Percentiles rank a stretch among this genome's conserved stretches.
Conservation (phyloP, 2,329 filamentous ascomycete genomes). For the Scedosporium minutisporum region DNA sequence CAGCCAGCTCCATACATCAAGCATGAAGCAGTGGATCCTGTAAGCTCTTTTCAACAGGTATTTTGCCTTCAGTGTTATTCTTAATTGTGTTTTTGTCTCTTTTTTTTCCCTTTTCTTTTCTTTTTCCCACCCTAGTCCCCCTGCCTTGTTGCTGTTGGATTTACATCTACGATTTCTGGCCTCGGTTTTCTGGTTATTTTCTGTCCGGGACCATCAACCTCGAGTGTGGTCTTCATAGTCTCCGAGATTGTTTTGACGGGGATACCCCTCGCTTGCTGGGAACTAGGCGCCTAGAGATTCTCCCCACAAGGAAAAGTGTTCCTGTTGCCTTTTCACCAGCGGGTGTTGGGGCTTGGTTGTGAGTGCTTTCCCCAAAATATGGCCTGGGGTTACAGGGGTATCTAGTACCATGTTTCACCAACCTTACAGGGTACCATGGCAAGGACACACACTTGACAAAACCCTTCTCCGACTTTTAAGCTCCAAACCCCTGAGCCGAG, state of each 20-base stretch:
- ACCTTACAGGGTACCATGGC: neutral
- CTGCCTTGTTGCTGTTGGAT: neutral
- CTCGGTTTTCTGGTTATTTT: no score
- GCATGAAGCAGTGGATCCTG: no score
- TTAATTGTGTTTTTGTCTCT: neutral
- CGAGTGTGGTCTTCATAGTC: no score
- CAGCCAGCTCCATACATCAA: no score
- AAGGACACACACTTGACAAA: no score
- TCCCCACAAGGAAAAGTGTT: neutral
- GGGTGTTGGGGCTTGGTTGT: neutral
- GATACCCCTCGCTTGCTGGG: neutral
- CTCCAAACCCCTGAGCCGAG: no score
- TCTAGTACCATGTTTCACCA: neutral
- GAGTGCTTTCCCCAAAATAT: no score
- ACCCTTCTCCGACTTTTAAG: no score
- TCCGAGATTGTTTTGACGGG: neutral
- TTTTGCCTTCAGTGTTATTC: neutral
- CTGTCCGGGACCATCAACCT: no score
- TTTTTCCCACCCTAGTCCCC: neutral
- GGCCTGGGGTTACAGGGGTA: neutral
- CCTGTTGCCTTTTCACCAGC: neutral
- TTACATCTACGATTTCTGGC: neutral
- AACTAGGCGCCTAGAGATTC: conserved; percentile 10
- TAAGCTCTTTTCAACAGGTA: no score
- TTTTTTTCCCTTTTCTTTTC: neutral